Conservation (phyloP, 164 flowering plant genomes). For the Amborella trichopoda region DNA sequence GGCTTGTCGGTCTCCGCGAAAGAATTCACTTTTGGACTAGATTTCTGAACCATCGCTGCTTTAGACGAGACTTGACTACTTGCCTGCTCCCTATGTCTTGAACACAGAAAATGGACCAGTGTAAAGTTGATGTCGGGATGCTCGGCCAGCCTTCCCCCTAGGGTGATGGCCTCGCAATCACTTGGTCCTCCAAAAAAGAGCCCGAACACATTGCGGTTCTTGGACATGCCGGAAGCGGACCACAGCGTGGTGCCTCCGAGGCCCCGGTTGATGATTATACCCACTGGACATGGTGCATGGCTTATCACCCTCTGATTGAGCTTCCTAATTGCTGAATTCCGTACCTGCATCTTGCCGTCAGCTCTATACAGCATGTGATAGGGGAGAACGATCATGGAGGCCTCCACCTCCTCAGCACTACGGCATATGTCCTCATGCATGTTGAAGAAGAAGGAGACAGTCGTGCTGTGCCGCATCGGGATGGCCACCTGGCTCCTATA, state of each 20-base stretch:
- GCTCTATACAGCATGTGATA: slow-evolving; percentile 71
- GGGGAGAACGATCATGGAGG: slow-evolving; percentile 23
- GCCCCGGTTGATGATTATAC: slow-evolving; percentile 48
- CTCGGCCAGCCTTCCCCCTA: slow-evolving; percentile 9
- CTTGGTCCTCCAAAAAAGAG: slow-evolving; percentile 18
- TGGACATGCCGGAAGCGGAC: slow-evolving; percentile 3
- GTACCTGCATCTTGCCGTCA: slow-evolving; percentile 54
- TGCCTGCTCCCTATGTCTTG: no score
- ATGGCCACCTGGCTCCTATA: slow-evolving; percentile 28
- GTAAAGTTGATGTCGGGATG: slow-evolving; percentile 9
- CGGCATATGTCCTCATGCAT: slow-evolving; percentile 57
- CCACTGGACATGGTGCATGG: slow-evolving; percentile 52
- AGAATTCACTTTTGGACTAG: no score
- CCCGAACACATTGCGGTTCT: slow-evolving; percentile 10
- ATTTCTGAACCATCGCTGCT: no score
- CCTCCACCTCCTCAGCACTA: slow-evolving; percentile 36
- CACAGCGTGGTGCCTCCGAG: slow-evolving; percentile 16
- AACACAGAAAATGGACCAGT: slow-evolving; percentile 4
- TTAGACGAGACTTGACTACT: no score
- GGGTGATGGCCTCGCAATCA: slow-evolving; percentile 12
- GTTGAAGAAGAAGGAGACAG: slow-evolving; percentile 22
- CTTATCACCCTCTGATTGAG: slow-evolving; percentile 54
- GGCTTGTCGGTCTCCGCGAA: no score
- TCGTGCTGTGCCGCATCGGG: slow-evolving; percentile 24
- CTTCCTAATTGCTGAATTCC: slow-evolving; percentile 35